Evolutionary conservation across 352 stramenopile species (phyloP), one percentile per base, ranked within the genome.

Genomic region (Thalassiosira hispida): DNA sequence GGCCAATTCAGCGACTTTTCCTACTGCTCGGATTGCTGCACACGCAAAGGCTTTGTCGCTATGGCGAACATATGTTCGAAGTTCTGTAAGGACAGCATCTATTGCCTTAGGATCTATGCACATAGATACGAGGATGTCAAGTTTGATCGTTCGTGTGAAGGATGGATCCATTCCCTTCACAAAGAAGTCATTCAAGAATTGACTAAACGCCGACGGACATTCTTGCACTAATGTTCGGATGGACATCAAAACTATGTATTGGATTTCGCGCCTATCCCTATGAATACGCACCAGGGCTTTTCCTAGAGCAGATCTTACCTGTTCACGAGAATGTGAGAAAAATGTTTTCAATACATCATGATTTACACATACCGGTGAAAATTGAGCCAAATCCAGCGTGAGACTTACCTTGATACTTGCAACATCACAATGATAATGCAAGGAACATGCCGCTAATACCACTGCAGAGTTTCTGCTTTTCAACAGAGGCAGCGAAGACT

Each of bases 221-320:
- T 97, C 95, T n/a, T 86, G 88, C 1, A 96, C 96, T 87, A 99
- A 96, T 4, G 93, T 96, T 29, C 95, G 94, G 79, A 99, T 99
- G 8, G 96, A 96, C 12, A 94, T 96, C 12, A 99, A 89, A 35
- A 98, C 96, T 7, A 99, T 94, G 85, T 98, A 99, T 92, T 98
- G 96, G 81, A 99, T 98, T 87, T 99, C 97, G 33, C 97, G 94
- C 69, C 96, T 90, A 84, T 96, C 97, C 53, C 96, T 94, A 91
- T 98, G 96, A 88, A 99, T 98, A 47, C 97, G 94, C 25, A 99
- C 96, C 16, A 99, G 90, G 35, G 97, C 97, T 84, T 98, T 98
- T 65, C 95, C 97, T 49, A 99, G 95, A 38, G 97, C 88, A 29
- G 95, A 96, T 73, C 95, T 93, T 61, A 57, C 73, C 65, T 80